These are phyloP conservation scores for Chrysanthemum lavandulifolium DNA, from an alignment of 129 eudicot species.

Conservation along the genomic window DNA sequence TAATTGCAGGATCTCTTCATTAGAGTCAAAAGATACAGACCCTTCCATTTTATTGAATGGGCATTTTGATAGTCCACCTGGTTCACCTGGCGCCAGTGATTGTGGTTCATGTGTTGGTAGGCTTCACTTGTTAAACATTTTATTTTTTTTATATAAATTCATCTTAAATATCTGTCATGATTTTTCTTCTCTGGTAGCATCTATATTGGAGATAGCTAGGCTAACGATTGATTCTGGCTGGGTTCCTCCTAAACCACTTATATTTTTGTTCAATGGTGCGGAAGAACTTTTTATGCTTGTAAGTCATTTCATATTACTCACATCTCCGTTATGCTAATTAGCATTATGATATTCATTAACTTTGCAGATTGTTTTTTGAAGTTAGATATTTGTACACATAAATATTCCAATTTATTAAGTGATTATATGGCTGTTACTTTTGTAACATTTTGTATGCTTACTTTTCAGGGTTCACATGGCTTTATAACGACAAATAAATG, in stretches of 20 bases:
- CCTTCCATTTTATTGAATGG: constrained; percentile 85
- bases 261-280: constrained; percentile 94
- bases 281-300: constrained; percentile 99
- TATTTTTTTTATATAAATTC: not conserved
- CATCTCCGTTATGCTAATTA: not conserved
- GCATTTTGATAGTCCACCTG: constrained; percentile 89
- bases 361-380: not conserved
- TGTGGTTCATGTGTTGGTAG: constrained; percentile 99
- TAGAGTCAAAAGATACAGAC: constrained; percentile 69
- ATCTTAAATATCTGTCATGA: constrained; percentile 11
- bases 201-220: constrained; percentile 88
- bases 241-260: constrained; percentile 82
- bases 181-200: constrained; percentile 51
- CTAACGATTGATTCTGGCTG: constrained; percentile 87
- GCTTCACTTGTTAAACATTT: constrained; percentile 27
- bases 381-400: not conserved
- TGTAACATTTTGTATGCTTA: constrained; percentile 8
- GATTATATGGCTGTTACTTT: constrained; percentile 1
- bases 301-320: constrained; percentile 22
- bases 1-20: constrained; percentile 74
- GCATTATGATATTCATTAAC: not conserved
- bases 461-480: constrained; percentile 96
- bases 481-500: constrained; percentile 90
- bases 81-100: constrained; percentile 98
- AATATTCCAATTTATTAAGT: not conserved